Evolutionary conservation across 2,329 filamentous ascomycete species (phyloP).

Genomic region (Phialophora expanda): DNA sequence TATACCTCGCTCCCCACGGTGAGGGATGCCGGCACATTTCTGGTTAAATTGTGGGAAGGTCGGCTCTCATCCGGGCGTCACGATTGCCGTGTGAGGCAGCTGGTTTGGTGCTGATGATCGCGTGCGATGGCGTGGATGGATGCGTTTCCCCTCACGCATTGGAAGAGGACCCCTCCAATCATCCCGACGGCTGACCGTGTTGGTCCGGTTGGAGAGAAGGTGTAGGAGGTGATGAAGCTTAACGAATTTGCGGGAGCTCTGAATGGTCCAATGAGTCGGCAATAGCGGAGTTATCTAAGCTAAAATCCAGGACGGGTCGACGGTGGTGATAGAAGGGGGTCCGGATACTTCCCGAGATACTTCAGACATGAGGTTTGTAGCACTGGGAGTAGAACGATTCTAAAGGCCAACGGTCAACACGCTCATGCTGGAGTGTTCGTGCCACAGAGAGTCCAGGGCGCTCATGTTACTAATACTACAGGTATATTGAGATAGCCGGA

Average conservation of each 20-base stretch:
- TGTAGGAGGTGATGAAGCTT: neutral
- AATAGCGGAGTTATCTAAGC: conserved; percentile 22
- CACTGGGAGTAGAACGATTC: neutral
- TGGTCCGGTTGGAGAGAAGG: no score
- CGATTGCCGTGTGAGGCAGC: neutral
- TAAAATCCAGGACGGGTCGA: conserved; percentile 27
- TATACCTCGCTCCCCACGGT: neutral
- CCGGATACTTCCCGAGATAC: neutral
- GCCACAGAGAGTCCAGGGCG: neutral
- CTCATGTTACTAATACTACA: conserved; percentile 6
- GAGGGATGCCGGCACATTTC: neutral
- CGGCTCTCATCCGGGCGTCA: neutral
- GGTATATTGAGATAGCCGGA: neutral
- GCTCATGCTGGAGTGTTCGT: neutral
- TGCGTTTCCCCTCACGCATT: neutral
- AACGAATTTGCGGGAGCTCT: neutral
- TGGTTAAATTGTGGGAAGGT: conserved; percentile 9
- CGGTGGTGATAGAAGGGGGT: neutral
- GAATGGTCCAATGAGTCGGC: conserved; percentile 11
- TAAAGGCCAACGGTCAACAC: neutral
- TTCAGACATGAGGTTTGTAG: neutral
- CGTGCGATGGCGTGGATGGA: neutral
- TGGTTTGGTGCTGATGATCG: neutral
- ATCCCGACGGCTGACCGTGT: neutral
- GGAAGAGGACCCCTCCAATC: neutral